Evolutionary conservation across 345 rosid genomes (phyloP).

Genomic region (Hevea brasiliensis): DNA sequence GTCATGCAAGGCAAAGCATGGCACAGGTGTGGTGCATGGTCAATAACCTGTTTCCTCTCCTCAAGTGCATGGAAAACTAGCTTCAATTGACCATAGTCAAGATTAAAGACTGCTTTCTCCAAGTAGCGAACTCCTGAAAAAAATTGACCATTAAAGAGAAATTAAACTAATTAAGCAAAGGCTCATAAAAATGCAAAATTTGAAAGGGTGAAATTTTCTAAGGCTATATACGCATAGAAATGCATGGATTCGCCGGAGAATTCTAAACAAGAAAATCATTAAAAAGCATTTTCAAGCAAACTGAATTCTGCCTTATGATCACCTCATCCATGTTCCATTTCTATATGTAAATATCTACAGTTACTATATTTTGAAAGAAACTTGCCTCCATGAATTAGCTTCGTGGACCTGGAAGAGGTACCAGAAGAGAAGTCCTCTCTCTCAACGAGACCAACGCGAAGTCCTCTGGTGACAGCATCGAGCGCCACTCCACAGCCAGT

Average conservation of each 20-base stretch:
- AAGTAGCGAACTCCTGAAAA: conserved; percentile 82
- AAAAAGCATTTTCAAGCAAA: too few species aligned
- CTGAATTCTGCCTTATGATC: too few species aligned
- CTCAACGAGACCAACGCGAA: conserved; percentile 89
- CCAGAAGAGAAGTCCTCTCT: conserved; percentile 97
- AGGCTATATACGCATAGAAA: too few species aligned
- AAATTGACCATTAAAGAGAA: neutral
- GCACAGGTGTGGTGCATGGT: conserved; percentile 93
- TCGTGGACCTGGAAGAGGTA: conserved; percentile 92
- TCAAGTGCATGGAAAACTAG: conserved; percentile 95
- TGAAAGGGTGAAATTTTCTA: neutral
- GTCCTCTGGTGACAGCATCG: conserved; percentile 85
- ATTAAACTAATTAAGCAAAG: neutral
- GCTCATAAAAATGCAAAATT: neutral
- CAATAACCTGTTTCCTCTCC: conserved; percentile 92
- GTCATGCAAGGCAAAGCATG: conserved; percentile 98
- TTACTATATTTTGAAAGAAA: neutral
- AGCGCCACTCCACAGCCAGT: conserved; percentile 97
- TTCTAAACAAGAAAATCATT: too few species aligned
- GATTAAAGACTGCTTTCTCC: conserved; percentile 96
- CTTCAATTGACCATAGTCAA: conserved; percentile 90
- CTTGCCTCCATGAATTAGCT: conserved; percentile 91
- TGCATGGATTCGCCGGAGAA: neutral
- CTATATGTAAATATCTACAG: neutral
- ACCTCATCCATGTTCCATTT: too few species aligned